phyloP scores from a whole-genome alignment of 805 yeast genomes.

The Vanderwaltozyma yarrowii region DNA sequence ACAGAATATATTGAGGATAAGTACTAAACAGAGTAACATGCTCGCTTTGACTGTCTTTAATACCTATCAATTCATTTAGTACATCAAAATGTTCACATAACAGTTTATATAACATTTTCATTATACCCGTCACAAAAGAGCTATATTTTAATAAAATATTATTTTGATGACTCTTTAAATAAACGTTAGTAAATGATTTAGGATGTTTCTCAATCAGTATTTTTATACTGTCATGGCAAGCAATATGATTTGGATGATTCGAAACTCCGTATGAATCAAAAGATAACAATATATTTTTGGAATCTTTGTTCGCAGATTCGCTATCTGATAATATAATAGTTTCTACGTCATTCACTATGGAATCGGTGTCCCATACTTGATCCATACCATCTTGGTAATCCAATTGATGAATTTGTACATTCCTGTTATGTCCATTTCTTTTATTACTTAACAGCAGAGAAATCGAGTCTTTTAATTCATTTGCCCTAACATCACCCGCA shows the following conservation, averaged over 20 bases:
- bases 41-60: neutral
- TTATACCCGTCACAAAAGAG: conserved; percentile 12
- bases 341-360: conserved; percentile 9
- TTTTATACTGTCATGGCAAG: conserved; percentile 44
- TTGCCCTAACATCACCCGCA: conserved; percentile 50
- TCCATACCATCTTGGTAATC: conserved; percentile 60
- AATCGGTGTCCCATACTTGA: conserved; percentile 46
- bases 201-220: conserved; percentile 4
- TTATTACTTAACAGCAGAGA: conserved; percentile 9
- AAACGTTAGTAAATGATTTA: conserved; percentile 2
- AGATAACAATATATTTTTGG: conserved; percentile 39
- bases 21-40: conserved; percentile 23
- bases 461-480: conserved; percentile 40
- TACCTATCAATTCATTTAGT: neutral
- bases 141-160: conserved; percentile 18
- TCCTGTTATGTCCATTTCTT: conserved; percentile 3
- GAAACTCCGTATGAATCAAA: conserved; percentile 83
- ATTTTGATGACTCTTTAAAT: conserved; percentile 9
- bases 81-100: neutral
- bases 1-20: conserved; percentile 24
- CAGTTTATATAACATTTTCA: neutral
- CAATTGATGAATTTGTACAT: conserved; percentile 17
- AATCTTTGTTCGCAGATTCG: neutral
- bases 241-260: conserved; percentile 74
- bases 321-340: conserved; percentile 1